phyloP scores from a whole-genome alignment of 140 eudicot genomes.

The Cichorium intybus region DNA sequence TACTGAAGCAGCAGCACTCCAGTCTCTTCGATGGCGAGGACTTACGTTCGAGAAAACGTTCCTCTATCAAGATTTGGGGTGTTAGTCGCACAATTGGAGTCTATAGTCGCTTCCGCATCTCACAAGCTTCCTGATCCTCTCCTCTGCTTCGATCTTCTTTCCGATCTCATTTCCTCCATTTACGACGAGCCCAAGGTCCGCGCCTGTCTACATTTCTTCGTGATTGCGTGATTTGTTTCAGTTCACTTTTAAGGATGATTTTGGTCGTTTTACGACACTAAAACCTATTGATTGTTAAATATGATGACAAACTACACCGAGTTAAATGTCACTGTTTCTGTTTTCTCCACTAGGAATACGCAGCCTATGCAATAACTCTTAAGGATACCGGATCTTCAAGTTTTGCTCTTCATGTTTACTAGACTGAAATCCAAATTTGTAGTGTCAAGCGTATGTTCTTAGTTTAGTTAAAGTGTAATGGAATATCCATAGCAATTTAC shows the following conservation, averaged over 20 bases:
- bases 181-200: slow-evolving; percentile 85
- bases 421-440: neutral
- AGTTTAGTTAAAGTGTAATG: neutral
- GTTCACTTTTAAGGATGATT: slow-evolving; percentile 1
- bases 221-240: slow-evolving; percentile 5
- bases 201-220: neutral
- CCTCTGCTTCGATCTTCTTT: slow-evolving; percentile 91
- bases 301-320: slow-evolving; percentile 1
- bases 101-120: slow-evolving; percentile 79
- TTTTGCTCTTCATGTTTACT: neutral
- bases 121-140: slow-evolving; percentile 88
- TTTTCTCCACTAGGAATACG: neutral
- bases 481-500: neutral
- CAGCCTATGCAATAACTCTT: neutral
- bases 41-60: slow-evolving; percentile 52
- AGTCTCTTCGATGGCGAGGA: slow-evolving; percentile 62
- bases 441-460: neutral
- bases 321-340: neutral
- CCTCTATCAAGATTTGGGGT: slow-evolving; percentile 90
- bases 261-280: slow-evolving; percentile 5
- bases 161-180: slow-evolving; percentile 92
- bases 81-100: slow-evolving; percentile 88
- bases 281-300: slow-evolving; percentile 10
- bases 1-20: slow-evolving; percentile 16
- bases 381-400: neutral